Evolutionary conservation across 805 yeast species (phyloP).

Genomic region (Candida incommunis): DNA sequence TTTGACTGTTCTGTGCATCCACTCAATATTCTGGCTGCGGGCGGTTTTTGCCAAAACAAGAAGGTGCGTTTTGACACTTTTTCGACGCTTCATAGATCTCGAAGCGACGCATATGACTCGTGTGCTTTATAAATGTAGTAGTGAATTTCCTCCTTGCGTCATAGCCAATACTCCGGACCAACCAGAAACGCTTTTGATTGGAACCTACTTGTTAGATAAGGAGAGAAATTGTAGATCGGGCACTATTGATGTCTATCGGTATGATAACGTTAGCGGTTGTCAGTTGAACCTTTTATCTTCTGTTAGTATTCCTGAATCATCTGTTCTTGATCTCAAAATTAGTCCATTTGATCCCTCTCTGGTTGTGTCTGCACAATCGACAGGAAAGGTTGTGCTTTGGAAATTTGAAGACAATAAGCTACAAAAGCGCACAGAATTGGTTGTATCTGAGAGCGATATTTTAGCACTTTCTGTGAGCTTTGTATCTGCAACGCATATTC

Average conservation of each 20-base stretch:
- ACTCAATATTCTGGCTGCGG: no score
- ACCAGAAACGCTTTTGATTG: conserved; percentile 40
- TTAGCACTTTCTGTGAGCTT: conserved; percentile 56
- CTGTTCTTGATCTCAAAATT: conserved; percentile 67
- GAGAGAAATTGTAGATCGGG: conserved; percentile 52
- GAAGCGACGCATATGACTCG: no score
- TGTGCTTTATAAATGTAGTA: conserved; percentile 15
- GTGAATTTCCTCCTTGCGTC: conserved; percentile 75
- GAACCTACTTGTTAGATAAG: conserved; percentile 67
- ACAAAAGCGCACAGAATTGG: conserved; percentile 20
- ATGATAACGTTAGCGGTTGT: conserved; percentile 13
- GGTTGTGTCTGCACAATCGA: conserved; percentile 61
- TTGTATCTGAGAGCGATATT: conserved; percentile 32
- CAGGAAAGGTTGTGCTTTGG: conserved; percentile 67
- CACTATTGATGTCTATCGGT: conserved; percentile 29
- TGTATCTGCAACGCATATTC: conserved; percentile 30
- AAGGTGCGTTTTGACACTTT: no score
- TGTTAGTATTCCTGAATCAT: conserved; percentile 15
- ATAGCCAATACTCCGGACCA: conserved; percentile 34
- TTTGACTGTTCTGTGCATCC: no score
- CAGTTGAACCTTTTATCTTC: conserved; percentile 8
- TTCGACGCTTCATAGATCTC: no score
- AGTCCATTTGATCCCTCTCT: conserved; percentile 36
- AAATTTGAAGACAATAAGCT: conserved; percentile 14
- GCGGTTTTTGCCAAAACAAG: no score